Base-by-base conservation (phyloP, 2,329 filamentous ascomycete genomes). In the Calonectria multiphialidica region DNA sequence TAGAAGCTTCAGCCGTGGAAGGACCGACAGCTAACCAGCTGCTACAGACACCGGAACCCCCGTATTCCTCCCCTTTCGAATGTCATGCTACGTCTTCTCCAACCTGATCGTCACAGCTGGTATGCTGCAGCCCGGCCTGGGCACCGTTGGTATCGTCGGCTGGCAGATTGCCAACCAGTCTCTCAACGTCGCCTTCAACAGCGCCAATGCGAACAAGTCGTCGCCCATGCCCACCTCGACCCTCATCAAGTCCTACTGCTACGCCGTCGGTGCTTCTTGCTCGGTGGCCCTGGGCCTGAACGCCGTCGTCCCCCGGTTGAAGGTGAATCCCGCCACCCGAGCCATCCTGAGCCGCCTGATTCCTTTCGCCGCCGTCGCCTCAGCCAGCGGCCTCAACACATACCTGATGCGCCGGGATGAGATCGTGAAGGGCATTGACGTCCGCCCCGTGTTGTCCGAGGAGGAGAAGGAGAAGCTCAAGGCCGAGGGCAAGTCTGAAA, bases 101-200 rank as follows among this genome's bases (percentile, higher is more conserved):
- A 99, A 99, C 85, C 86, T 99, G 83, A 88, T 98, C 70, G 96
- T 98, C 73, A 99, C 97, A 55, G 96, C 93, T 8, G 97, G 97
- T 80, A 99, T 99, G 97, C 93, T 99, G 68, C 97, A 96, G 66
- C 97, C 97, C 3, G 94, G 94, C 12, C 90, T 98, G 28, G 87
- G 90, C 79, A 98, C 93, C 53, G 90, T 90, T 49, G 97, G 96
- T 65, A 98, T 95, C 6, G 88, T 98, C 44, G 93, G 93, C 76
- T 99, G 97, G 97, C 97, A 99, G 86, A 91, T 98, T 71, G 91
- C 94, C 77, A 99, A 99, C 86, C 97, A 99, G 87, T 98, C 96
- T 15, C 93, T 99, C 79, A 99, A 99, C 83, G 97, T 99, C 33
- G 96, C 95, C 77, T 96, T 99, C 89, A 99, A 99, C 89, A 95